Percentiles rank a stretch among this genome's conserved stretches.
Conservation (phyloP, 257 asterid species). For the Petrea volubilis region DNA sequence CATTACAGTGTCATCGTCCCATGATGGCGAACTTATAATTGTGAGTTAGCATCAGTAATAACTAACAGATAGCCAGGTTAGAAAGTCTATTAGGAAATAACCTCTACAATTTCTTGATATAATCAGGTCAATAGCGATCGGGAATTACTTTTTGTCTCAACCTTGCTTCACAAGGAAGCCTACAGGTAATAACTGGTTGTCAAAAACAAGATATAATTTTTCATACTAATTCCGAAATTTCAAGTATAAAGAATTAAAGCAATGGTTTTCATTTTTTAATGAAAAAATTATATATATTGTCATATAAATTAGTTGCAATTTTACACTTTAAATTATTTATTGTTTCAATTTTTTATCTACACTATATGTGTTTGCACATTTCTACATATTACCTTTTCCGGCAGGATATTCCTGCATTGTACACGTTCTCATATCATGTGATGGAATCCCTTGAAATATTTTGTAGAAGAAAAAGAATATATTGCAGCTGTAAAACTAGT, state of each 20-base stretch:
- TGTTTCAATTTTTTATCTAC: too few species aligned
- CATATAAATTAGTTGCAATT: too few species aligned
- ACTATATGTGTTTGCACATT: too few species aligned
- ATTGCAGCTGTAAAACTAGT: too few species aligned
- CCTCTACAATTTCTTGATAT: slow-evolving; percentile 12
- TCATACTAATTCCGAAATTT: neutral
- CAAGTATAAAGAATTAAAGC: neutral
- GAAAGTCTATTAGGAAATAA: slow-evolving; percentile 10
- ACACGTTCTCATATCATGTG: too few species aligned
- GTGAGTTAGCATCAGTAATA: slow-evolving; percentile 39
- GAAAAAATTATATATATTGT: too few species aligned
- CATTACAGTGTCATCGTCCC: slow-evolving; percentile 59
- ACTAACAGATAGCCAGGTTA: neutral
- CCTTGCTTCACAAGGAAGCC: slow-evolving; percentile 55
- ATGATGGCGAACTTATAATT: slow-evolving; percentile 68
- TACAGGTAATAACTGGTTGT: slow-evolving; percentile 51
- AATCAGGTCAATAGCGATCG: slow-evolving; percentile 76
- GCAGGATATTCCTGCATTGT: too few species aligned
- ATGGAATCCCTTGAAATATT: too few species aligned
- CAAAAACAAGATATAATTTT: neutral
- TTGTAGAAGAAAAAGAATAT: too few species aligned
- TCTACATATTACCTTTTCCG: too few species aligned
- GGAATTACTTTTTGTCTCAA: slow-evolving; percentile 73
- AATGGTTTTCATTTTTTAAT: too few species aligned
- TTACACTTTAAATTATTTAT: too few species aligned